Evolutionary conservation across 2,329 filamentous ascomycete genomes (phyloP), one percentile per base, ranked within the genome.

Genomic region (Xylariomycetidae sp.): DNA sequence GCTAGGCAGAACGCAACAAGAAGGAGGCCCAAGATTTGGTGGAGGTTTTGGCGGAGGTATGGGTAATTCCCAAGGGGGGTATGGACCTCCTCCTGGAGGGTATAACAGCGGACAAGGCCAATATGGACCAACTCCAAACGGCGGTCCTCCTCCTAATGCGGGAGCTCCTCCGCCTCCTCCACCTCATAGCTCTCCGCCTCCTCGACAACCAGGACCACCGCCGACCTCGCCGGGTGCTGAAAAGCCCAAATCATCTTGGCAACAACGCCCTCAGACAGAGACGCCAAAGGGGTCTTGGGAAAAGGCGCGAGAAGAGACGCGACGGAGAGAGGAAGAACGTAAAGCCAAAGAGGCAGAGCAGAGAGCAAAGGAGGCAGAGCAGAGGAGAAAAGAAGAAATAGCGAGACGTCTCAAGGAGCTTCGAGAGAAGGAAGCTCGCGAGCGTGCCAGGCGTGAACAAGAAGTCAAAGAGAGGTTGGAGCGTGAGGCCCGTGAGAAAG

Each of bases 221-320:
- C 49, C 47, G 19, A 40, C 46, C 17, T 13, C 34, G 12, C 25
- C 32, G 36, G 55, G 46, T 15, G 40, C 54, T 16, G 56, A 61
- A 14, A 51, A 56, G 16, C 56, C 61, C 6, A 61, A 59, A 32
- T 47, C 61, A 12, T 63, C 61, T 13, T 63, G 63, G 63, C 58
- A 66, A 33, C 45, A 56, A 25, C 50, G 49, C 20, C 44, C 59
- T 40, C 48, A 51, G 31, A 51, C 45, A 31, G 29, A 37, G 13
- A 33, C 54, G 16, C 58, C 64, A 1, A 72, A 70, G 49, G 64
- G 66, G 7, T 66, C 74, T 1, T 85, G 81, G 81, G 80, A 85
- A 46, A 82, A 77, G 53, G 81, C 80, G 4, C 67, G 80, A 34
- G 81, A 85, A 50, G 80, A 85, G 45, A 82, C 74, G 14, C 66